Evolutionary conservation across 176 grass and related monocot species (phyloP).

Genomic region (Pontederia paniculata): DNA sequence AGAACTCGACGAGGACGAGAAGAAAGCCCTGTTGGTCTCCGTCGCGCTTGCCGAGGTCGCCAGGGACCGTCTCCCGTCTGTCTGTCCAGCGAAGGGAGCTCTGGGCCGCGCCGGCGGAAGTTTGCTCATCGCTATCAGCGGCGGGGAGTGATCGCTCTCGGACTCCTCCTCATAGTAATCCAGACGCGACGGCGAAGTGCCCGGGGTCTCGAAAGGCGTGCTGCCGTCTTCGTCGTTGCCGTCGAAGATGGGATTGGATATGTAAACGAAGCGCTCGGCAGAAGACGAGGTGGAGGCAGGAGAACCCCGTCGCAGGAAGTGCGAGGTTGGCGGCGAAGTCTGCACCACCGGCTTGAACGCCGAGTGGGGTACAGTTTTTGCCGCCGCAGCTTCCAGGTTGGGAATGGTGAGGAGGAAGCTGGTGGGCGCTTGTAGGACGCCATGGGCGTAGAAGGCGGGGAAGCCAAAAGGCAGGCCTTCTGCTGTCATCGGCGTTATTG

Average conservation of each 20-base stretch:
- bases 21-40: constrained; percentile 13
- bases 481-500: neutral
- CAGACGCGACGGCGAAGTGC: constrained; percentile 24
- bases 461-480: neutral
- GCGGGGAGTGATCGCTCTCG: constrained; percentile 11
- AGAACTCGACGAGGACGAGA: constrained; percentile 8
- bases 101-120: neutral
- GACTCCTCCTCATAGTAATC: constrained; percentile 12
- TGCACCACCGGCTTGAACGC: neutral
- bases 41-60: constrained; percentile 10
- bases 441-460: constrained; percentile 21
- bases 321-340: neutral
- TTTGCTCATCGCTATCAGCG: constrained; percentile 27
- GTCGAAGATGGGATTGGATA: constrained; percentile 30
- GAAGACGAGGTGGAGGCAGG: neutral
- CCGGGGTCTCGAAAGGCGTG: constrained; percentile 31
- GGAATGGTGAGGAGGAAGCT: constrained; percentile 26
- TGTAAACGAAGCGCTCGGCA: constrained; percentile 18
- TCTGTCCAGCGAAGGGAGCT: neutral
- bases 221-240: neutral
- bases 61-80: neutral
- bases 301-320: neutral
- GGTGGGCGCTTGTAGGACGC: constrained; percentile 29
- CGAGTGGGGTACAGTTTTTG: neutral
- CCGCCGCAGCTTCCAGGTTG: constrained; percentile 24